These are phyloP conservation scores for Alternaria triticimaculans DNA, from an alignment of 2,329 filamentous ascomycete species.

Conservation along the genomic window DNA sequence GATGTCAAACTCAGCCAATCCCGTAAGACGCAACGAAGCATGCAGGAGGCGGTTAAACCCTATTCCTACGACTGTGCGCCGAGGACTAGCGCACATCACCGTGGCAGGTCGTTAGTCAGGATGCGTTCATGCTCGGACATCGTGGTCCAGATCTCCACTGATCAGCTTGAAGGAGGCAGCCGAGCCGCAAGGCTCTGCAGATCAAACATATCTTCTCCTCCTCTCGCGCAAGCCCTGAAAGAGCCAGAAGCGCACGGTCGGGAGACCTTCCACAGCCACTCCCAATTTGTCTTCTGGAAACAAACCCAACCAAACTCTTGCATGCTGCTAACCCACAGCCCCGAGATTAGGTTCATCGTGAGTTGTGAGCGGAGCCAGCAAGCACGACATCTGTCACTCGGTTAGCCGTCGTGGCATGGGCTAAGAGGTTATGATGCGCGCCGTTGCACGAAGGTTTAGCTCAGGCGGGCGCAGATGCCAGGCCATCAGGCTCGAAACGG, in stretches of 20 bases:
- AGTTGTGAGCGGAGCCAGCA: background rate
- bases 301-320: background rate
- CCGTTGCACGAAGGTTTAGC: background rate
- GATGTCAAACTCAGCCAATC: constrained; percentile 2
- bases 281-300: background rate
- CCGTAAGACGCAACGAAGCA: background rate
- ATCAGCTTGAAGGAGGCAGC: background rate
- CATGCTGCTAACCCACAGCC: background rate
- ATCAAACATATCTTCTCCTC: background rate
- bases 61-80: background rate
- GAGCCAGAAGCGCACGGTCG: background rate
- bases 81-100: background rate
- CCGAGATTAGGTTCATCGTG: background rate
- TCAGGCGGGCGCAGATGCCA: background rate
- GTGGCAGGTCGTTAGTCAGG: background rate
- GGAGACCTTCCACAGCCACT: background rate
- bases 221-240: background rate
- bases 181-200: background rate
- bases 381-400: constrained; percentile 4
- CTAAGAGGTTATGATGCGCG: constrained; percentile 2
- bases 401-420: background rate
- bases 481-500: constrained; percentile 7
- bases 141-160: background rate
- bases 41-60: constrained; percentile 2
- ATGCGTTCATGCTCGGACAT: background rate